Conservation (phyloP, 257 asterid species). For the Datura wrightii region DNA sequence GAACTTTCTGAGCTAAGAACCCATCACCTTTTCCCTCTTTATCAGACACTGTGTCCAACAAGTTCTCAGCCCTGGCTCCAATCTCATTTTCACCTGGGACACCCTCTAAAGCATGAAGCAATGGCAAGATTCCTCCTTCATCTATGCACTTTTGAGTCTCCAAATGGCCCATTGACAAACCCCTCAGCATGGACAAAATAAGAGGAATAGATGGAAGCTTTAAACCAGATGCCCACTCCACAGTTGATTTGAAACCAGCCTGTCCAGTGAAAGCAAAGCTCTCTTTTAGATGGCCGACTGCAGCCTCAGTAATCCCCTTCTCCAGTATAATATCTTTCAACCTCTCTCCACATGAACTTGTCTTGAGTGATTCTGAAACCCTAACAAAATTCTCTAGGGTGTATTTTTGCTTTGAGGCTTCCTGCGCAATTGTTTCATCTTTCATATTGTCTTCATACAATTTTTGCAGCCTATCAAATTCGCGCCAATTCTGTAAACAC, state of each 20-base stretch:
- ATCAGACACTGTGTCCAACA: conserved; percentile 91
- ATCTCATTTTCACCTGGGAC: conserved; percentile 96
- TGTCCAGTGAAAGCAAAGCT: conserved; percentile 75
- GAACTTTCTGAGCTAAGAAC: conserved; percentile 77
- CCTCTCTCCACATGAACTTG: conserved; percentile 98
- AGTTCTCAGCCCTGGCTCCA: conserved; percentile 97
- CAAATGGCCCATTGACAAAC: conserved; percentile 92
- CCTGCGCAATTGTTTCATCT: conserved; percentile 77
- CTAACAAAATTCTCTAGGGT: conserved; percentile 93
- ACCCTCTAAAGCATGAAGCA: conserved; percentile 97
- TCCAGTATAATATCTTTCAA: conserved; percentile 96
- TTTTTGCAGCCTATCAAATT: conserved; percentile 79
- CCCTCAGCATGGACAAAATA: conserved; percentile 93
- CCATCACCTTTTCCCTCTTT: conserved; percentile 88
- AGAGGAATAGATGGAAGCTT: conserved; percentile 90
- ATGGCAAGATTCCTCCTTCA: conserved; percentile 79
- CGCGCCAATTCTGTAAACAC: conserved; percentile 80
- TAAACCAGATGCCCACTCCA: conserved; percentile 76
- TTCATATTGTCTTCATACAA: conserved; percentile 69
- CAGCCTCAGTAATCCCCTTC: conserved; percentile 82
- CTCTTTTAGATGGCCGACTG: conserved; percentile 80
- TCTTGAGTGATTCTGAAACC: conserved; percentile 92
- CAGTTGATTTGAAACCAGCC: conserved; percentile 74
- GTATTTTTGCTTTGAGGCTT: conserved; percentile 79
- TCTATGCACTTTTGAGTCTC: conserved; percentile 87